Evolutionary conservation across 2,329 filamentous ascomycete species (phyloP).

Genomic region (Ilyonectria sp.): DNA sequence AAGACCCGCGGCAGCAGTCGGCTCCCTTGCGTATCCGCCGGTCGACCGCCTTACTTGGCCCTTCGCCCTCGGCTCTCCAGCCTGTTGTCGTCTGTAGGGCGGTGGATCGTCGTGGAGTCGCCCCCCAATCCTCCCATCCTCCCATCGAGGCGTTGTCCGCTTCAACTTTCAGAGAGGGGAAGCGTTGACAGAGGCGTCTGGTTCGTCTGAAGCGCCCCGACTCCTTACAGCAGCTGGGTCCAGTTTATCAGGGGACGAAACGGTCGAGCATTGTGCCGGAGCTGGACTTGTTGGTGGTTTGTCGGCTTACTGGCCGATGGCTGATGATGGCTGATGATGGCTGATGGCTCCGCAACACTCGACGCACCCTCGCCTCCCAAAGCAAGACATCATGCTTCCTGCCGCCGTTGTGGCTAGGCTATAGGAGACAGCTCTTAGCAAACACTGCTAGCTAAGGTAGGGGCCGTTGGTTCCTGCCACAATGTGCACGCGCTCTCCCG

Average conservation of each 20-base stretch:
- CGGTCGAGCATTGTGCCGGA: constrained; percentile 37
- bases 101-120: constrained; percentile 41
- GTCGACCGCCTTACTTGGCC: constrained; percentile 34
- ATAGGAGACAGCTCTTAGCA: constrained; percentile 2
- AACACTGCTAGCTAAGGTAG: constrained; percentile 17
- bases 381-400: constrained; percentile 29
- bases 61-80: constrained; percentile 6
- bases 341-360: constrained; percentile 32
- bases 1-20: constrained; percentile 12
- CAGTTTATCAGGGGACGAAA: constrained; percentile 35
- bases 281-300: constrained; percentile 9
- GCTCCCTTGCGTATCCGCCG: constrained; percentile 43
- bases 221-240: constrained; percentile 22
- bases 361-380: constrained; percentile 30
- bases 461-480: constrained; percentile 29
- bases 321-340: background rate
- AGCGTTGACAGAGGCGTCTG: constrained; percentile 10
- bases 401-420: constrained; percentile 9
- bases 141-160: constrained; percentile 26
- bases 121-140: constrained; percentile 27
- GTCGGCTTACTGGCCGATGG: background rate
- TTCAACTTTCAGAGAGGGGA: constrained; percentile 22
- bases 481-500: constrained; percentile 3
- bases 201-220: constrained; percentile 28
- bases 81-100: constrained; percentile 23